Conservation (phyloP, 2,329 filamentous ascomycete species). For the Pestalotiopsis fici region DNA sequence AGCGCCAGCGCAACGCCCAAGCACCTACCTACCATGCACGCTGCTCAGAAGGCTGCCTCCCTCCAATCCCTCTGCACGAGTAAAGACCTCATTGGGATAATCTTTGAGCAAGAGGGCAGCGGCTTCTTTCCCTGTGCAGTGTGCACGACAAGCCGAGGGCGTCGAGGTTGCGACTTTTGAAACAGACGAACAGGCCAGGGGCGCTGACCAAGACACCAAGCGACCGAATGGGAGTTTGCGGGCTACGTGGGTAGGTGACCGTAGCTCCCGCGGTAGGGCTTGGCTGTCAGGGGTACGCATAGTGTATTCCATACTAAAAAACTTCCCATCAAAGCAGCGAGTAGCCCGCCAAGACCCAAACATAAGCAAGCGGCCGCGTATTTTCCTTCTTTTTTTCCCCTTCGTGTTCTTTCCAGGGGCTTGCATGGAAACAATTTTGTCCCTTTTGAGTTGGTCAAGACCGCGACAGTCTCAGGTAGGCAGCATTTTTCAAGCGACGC, state of each 20-base stretch:
- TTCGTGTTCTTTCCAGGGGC: not conserved
- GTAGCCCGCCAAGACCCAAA: not conserved
- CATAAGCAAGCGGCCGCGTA: not conserved
- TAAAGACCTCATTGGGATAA: too few species aligned
- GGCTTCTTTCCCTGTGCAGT: not conserved
- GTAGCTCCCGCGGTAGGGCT: conserved; percentile 7
- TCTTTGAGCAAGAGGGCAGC: not conserved
- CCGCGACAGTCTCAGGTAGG: conserved; percentile 2
- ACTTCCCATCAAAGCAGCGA: not conserved
- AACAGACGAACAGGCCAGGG: conserved; percentile 6
- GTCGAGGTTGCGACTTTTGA: conserved; percentile 1
- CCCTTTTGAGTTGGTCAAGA: not conserved
- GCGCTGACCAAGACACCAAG: not conserved
- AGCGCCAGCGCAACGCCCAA: not conserved
- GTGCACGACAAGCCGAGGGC: not conserved
- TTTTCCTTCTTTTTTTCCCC: not conserved
- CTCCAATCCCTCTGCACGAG: not conserved
- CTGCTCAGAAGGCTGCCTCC: not conserved
- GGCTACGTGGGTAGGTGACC: conserved; percentile 1
- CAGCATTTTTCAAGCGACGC: not conserved
- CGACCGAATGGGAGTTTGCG: not conserved
- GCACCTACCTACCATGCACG: not conserved
- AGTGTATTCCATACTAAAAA: not conserved
- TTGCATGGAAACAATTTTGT: too few species aligned
- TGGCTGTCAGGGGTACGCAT: conserved; percentile 6